Base-by-base conservation (phyloP, 1,139 yeast genomes). In the Schwanniomyces etchellsii region DNA sequence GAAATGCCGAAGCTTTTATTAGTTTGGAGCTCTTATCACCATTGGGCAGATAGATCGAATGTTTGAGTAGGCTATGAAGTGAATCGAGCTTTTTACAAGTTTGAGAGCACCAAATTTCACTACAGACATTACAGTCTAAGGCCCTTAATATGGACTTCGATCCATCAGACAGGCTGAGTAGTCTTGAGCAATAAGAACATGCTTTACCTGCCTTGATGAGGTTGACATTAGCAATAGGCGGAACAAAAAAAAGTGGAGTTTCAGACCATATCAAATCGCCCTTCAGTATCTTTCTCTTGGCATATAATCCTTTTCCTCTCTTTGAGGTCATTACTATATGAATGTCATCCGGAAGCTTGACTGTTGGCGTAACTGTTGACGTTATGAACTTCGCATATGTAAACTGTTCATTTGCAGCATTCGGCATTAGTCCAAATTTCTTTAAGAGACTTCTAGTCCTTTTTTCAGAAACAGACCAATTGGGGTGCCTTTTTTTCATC, bases 121-220 rank as follows among this genome's bases (percentile, higher is more conserved):
- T 54, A 50, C 95, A 85, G 11, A 70, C 66, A 35, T 72, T 67
- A 50, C 95, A 84, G 39, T 79, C 85, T 31, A 81, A 63, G 3
- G 84, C 81, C 42, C 63, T 65, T 38, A 66, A 55, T 10, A 69
- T 55, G 2, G 52, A 39, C 46, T 62, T 33, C 5, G 54, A 50
- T 18, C 42, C 43, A 3, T 40, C 32, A 3, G 48, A 31, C 30
- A 48, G 50, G 16, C 70, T 67, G 28, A 82, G 57, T 3, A 81
- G 65, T 27, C 71, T 69, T 1, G 94, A 89, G 60, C 97, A 89
- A 46, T 73, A 71, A 2, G 89, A 68, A 52, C 97, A 89, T 3
- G 89, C 86, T 44, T 75, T 75, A 0, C 93, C 89, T 13, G 60
- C 52, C 31, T 73, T 69, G 39, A 84, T 74, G 35, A 85, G 58